phyloP scores from a whole-genome alignment of 2,329 filamentous ascomycete species.

The Penicillium sp. region DNA sequence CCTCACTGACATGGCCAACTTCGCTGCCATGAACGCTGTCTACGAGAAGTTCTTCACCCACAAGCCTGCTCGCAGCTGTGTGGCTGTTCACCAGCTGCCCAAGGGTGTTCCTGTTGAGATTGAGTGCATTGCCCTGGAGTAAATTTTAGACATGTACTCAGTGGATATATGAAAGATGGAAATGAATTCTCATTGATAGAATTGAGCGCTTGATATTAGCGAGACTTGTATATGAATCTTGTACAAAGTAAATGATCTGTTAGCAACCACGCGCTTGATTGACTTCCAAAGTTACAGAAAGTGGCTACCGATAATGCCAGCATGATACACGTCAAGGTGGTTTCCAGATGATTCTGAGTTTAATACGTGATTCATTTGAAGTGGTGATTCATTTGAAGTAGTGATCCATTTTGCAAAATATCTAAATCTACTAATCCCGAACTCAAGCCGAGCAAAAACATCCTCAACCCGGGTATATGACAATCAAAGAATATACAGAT shows the following conservation, averaged over 20 bases:
- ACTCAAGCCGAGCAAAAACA: neutral
- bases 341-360: no score
- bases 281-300: no score
- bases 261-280: no score
- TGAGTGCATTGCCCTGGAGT: conserved; percentile 61
- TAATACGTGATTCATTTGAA: no score
- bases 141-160: conserved; percentile 12
- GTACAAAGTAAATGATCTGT: no score
- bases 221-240: no score
- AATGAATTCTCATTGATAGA: neutral
- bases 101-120: conserved; percentile 66
- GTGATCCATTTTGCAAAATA: neutral
- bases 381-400: no score
- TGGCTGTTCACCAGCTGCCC: conserved; percentile 62
- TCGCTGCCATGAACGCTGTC: conserved; percentile 74
- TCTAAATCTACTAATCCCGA: neutral
- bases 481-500: conserved; percentile 66
- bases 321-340: no score
- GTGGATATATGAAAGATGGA: neutral
- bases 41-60: conserved; percentile 69
- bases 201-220: neutral
- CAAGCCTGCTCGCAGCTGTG: conserved; percentile 63
- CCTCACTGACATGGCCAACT: conserved; percentile 86
- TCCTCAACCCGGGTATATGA: conserved; percentile 15
- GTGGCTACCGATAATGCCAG: no score